Evolutionary conservation across 768 basidiomycete species (phyloP).

Genomic region (Leccinum arenicola): DNA sequence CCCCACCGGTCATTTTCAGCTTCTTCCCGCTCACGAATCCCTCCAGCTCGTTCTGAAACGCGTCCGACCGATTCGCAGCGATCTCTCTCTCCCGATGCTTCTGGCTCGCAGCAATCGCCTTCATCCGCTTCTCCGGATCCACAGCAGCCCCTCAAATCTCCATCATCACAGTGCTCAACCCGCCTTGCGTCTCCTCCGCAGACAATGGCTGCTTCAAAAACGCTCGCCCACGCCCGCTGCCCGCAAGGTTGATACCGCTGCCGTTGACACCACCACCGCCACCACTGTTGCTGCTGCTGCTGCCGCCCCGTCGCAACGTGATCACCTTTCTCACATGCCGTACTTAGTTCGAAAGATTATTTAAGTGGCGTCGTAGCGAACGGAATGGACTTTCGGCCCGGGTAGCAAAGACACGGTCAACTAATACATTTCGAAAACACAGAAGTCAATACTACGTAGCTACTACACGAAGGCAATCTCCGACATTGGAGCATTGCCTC

Average conservation of each 20-base stretch:
- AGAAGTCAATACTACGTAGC: too few relatives aligned
- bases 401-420: too few relatives aligned
- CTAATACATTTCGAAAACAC: too few relatives aligned
- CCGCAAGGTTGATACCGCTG: slow-evolving; percentile 42
- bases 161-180: slow-evolving; percentile 78
- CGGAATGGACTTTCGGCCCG: too few relatives aligned
- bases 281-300: too few relatives aligned
- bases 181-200: slow-evolving; percentile 61
- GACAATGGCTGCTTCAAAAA: slow-evolving; percentile 56
- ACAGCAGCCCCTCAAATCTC: slow-evolving; percentile 83
- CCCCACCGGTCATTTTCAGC: slow-evolving; percentile 93
- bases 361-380: too few relatives aligned
- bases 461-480: too few relatives aligned
- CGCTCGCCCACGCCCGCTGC: slow-evolving; percentile 39
- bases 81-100: slow-evolving; percentile 75
- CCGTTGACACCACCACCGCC: slow-evolving; percentile 17
- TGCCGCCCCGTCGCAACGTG: too few relatives aligned
- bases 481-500: too few relatives aligned
- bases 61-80: slow-evolving; percentile 64
- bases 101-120: slow-evolving; percentile 90
- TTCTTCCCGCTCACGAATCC: slow-evolving; percentile 88
- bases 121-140: slow-evolving; percentile 81
- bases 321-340: too few relatives aligned
- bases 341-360: too few relatives aligned
- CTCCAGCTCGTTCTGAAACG: slow-evolving; percentile 77